phyloP scores from a whole-genome alignment of 2,329 filamentous ascomycete species.

The Claviceps pazoutovae region DNA sequence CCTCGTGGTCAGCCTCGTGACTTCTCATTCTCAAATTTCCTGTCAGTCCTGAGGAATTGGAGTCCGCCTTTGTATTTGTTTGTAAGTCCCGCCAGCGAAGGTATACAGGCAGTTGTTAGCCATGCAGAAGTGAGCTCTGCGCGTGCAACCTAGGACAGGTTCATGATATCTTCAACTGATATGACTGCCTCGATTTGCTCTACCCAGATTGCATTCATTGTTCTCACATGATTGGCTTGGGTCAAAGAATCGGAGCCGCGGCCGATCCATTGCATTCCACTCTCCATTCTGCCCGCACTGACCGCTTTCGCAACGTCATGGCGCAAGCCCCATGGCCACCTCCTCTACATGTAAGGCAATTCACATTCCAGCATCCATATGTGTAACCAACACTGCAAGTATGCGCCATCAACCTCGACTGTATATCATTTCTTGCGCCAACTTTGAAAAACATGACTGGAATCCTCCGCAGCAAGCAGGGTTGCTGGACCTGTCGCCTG shows the following conservation, averaged over 20 bases:
- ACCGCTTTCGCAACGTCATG: not conserved
- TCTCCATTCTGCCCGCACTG: not conserved
- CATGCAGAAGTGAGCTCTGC: not conserved
- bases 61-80: not conserved
- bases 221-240: too few species aligned
- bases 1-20: not conserved
- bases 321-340: not conserved
- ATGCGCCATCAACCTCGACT: not conserved
- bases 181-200: too few species aligned
- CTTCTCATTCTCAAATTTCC: not conserved
- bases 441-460: not conserved
- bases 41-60: not conserved
- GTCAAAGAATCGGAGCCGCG: too few species aligned
- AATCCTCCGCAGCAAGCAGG: conserved; percentile 9
- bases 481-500: conserved; percentile 17
- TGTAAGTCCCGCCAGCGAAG: not conserved
- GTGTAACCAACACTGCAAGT: not conserved
- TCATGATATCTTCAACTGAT: not conserved
- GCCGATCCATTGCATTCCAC: too few species aligned
- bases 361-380: not conserved
- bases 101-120: not conserved
- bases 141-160: not conserved
- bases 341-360: not conserved
- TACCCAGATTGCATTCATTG: too few species aligned
- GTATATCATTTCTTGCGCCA: not conserved